Evolutionary conservation across 108 stramenopile genomes (phyloP).

Genomic region (Aurantiochytrium sp.): DNA sequence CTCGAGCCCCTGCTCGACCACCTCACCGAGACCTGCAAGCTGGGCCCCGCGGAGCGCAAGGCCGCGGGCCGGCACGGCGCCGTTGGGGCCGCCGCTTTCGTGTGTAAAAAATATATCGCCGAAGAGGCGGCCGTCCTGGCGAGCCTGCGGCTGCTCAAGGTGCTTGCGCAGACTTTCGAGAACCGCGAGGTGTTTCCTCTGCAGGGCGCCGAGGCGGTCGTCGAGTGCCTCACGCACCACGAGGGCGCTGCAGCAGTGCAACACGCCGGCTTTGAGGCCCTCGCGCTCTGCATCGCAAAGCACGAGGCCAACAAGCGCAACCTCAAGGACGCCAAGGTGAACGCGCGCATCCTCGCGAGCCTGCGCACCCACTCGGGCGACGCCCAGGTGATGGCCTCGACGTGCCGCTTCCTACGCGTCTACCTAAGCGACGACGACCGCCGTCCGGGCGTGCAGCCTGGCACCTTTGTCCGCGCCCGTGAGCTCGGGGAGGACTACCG

Average conservation of each 20-base stretch:
- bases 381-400: neutral
- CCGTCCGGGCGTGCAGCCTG: conserved; percentile 21
- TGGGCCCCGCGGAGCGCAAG: neutral
- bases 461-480: conserved; percentile 14
- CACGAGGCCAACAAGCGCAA: conserved; percentile 27
- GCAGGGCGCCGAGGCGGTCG: conserved; percentile 12
- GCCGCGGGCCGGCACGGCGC: neutral
- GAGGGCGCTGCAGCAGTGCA: neutral
- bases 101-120: neutral
- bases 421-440: conserved; percentile 4
- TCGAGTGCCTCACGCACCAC: neutral
- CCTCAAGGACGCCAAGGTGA: conserved; percentile 13
- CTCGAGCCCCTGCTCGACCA: neutral
- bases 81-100: neutral
- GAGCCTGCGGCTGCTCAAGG: neutral
- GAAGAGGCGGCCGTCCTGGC: neutral
- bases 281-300: neutral
- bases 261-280: neutral
- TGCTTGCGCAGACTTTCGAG: neutral
- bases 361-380: neutral
- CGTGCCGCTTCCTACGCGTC: neutral
- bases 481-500: neutral
- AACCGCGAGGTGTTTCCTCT: conserved; percentile 17
- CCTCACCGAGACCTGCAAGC: neutral
- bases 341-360: neutral